phyloP scores from a whole-genome alignment of 2,329 filamentous ascomycete genomes.

The Penicillium sp. region DNA sequence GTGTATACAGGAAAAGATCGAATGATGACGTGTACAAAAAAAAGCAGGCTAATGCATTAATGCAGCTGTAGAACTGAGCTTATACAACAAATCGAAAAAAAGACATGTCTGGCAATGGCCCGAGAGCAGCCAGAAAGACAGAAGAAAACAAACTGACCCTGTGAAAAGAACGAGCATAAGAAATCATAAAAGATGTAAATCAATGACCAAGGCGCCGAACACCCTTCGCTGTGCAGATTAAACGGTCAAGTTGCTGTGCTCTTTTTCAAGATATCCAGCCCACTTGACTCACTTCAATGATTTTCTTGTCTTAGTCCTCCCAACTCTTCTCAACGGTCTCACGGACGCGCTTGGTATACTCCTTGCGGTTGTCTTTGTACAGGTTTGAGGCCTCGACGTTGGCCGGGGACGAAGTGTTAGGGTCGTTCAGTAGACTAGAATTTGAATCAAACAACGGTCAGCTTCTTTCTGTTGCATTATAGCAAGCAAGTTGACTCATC shows the following conservation, averaged over 20 bases:
- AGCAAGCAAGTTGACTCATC: conserved; percentile 8
- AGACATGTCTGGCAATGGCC: neutral
- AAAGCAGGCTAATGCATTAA: conserved; percentile 12
- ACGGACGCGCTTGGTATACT: conserved; percentile 91
- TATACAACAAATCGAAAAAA: neutral
- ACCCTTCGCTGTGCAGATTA: conserved; percentile 48
- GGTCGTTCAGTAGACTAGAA: conserved; percentile 86
- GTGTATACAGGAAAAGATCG: neutral
- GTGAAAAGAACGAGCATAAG: conserved; percentile 12
- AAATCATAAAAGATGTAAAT: conserved; percentile 6
- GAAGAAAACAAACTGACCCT: neutral
- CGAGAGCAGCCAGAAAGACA: neutral
- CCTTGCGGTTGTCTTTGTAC: conserved; percentile 96
- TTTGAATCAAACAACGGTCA: neutral
- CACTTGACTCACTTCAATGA: conserved; percentile 13
- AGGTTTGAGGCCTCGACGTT: conserved; percentile 98
- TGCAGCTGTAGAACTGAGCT: neutral
- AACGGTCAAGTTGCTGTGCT: conserved; percentile 24
- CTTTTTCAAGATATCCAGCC: conserved; percentile 14
- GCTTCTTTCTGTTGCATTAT: neutral
- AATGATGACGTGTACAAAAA: neutral
- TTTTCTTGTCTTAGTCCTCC: conserved; percentile 68
- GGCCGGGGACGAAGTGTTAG: conserved; percentile 95
- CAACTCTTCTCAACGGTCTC: conserved; percentile 99
- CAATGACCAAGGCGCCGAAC: conserved; percentile 40